Evolutionary conservation across 2,329 filamentous ascomycete species (phyloP).

Genomic region (Ilyonectria robusta): DNA sequence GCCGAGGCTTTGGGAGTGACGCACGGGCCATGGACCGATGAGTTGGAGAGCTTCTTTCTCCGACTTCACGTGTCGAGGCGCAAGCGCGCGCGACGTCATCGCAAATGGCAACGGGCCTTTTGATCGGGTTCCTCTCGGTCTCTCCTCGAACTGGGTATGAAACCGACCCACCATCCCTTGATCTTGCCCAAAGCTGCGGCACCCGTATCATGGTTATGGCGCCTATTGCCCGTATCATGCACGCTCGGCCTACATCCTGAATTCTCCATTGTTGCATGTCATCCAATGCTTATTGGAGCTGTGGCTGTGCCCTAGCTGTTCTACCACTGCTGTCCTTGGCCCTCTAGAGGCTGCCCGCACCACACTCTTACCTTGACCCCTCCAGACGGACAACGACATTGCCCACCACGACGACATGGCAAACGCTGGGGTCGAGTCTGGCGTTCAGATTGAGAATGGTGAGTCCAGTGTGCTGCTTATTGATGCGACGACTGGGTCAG

Average conservation of each 20-base stretch:
- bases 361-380: conserved; percentile 28
- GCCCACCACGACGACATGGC: conserved; percentile 36
- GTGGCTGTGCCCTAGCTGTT: conserved; percentile 32
- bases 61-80: conserved; percentile 47
- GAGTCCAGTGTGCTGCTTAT: conserved; percentile 17
- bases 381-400: conserved; percentile 18
- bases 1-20: conserved; percentile 16
- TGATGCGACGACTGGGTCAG: background rate
- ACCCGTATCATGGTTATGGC: conserved; percentile 29
- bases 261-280: conserved; percentile 18
- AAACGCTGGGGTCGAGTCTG: conserved; percentile 26
- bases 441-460: conserved; percentile 35
- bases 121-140: conserved; percentile 1
- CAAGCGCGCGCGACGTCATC: conserved; percentile 32
- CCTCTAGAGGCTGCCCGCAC: conserved; percentile 24
- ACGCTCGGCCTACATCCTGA: conserved; percentile 28
- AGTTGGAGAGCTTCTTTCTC: conserved; percentile 14
- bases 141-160: conserved; percentile 29
- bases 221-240: conserved; percentile 36
- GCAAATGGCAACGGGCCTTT: conserved; percentile 19
- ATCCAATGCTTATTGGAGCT: conserved; percentile 21
- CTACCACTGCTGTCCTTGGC: conserved; percentile 13
- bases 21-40: conserved; percentile 23
- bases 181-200: conserved; percentile 23
- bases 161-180: conserved; percentile 39